phyloP scores from a whole-genome alignment of 345 rosid species.

The Salix arbutifolia region DNA sequence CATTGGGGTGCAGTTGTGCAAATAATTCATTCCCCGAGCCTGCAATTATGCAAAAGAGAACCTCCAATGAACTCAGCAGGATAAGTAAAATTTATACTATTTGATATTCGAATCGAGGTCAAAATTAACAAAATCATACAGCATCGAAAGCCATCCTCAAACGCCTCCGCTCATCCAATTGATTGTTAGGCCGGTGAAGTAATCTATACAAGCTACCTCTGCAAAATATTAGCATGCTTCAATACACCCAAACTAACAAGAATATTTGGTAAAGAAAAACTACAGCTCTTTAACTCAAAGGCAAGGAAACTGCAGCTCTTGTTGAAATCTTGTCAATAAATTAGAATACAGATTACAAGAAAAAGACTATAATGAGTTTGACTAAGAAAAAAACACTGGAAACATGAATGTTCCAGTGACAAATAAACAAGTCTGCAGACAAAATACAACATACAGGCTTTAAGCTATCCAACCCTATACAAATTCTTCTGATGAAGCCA shows the following conservation, averaged over 20 bases:
- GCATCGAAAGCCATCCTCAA: slow-evolving; percentile 95
- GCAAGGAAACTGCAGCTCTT: neutral
- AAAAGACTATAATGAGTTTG: neutral
- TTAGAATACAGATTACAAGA: neutral
- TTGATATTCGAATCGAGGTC: neutral
- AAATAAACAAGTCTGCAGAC: neutral
- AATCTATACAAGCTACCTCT: slow-evolving; percentile 96
- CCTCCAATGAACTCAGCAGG: slow-evolving; percentile 7
- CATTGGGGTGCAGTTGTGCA: slow-evolving; percentile 81
- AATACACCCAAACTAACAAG: slow-evolving; percentile 4
- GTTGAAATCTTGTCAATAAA: neutral
- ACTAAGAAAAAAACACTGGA: neutral
- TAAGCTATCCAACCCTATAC: neutral
- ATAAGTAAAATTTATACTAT: slow-evolving; percentile 2
- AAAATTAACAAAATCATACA: slow-evolving; percentile 42
- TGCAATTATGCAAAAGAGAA: slow-evolving; percentile 31
- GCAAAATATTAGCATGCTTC: slow-evolving; percentile 30
- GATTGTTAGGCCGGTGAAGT: slow-evolving; percentile 88
- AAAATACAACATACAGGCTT: neutral
- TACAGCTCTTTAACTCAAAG: neutral
- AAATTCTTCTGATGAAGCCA: neutral
- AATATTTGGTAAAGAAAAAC: neutral
- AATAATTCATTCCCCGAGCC: slow-evolving; percentile 99
- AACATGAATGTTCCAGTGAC: neutral
- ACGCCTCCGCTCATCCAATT: slow-evolving; percentile 85